A percentile compares a stretch with the other conserved stretches of the same genome.
These are phyloP conservation scores for Colletotrichum spinosum DNA, from an alignment of 2,329 filamentous ascomycete species.

Conservation along the genomic window DNA sequence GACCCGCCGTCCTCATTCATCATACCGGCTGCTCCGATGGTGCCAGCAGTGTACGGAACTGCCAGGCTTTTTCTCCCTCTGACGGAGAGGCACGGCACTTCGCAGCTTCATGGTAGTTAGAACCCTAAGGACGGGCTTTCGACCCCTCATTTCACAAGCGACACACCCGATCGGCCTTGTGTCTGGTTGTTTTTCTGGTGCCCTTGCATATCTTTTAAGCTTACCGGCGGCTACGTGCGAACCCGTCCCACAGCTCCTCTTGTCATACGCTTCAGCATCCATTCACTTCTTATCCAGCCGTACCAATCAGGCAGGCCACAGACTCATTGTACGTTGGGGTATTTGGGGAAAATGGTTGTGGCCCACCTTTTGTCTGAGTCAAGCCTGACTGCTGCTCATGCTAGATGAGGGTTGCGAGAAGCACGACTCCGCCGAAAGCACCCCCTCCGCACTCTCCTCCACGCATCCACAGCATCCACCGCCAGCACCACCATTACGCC, in stretches of 20 bases:
- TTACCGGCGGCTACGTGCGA: constrained; percentile 34
- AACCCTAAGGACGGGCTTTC: not conserved
- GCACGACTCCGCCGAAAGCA: constrained; percentile 25
- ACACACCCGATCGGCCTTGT: too few relatives aligned
- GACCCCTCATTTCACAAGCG: too few relatives aligned
- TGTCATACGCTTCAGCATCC: constrained; percentile 3
- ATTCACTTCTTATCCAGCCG: constrained; percentile 18
- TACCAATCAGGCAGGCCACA: constrained; percentile 30
- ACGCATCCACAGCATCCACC: constrained; percentile 36
- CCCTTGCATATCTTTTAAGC: constrained; percentile 32
- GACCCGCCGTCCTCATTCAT: constrained; percentile 18
- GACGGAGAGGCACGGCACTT: constrained; percentile 9
- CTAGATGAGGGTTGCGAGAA: constrained; percentile 9
- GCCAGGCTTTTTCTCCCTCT: constrained; percentile 15
- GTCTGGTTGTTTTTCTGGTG: not conserved
- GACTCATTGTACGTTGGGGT: constrained; percentile 19
- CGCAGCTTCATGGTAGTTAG: constrained; percentile 9
- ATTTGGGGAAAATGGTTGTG: constrained; percentile 23
- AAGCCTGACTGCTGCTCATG: constrained; percentile 18
- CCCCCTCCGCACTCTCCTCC: constrained; percentile 33
- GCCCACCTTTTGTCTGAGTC: constrained; percentile 27
- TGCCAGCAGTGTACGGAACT: constrained; percentile 16
- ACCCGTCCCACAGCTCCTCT: constrained; percentile 21
- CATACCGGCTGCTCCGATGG: constrained; percentile 10
- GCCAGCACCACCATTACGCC: constrained; percentile 17